Conservation (phyloP, 2,329 filamentous ascomycete species). For the Plectosphaerella sp. region DNA sequence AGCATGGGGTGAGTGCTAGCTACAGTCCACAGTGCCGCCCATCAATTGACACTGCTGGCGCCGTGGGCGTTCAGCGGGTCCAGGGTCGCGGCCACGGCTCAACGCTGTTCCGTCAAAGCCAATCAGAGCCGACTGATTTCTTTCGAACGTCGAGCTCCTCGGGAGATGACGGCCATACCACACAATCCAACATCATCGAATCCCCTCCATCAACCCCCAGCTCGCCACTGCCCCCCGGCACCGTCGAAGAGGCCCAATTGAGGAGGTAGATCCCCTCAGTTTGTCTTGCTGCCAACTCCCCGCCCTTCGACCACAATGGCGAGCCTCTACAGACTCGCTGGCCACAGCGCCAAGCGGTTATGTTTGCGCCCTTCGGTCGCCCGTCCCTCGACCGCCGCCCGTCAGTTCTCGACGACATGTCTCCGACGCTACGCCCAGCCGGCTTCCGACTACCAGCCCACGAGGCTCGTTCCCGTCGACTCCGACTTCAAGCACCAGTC, state of each 20-base stretch:
- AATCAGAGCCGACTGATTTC: constrained; percentile 9
- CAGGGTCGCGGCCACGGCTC: not conserved
- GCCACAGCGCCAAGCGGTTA: constrained; percentile 65
- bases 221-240: constrained; percentile 11
- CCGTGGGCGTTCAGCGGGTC: too few relatives aligned
- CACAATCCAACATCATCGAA: constrained; percentile 10
- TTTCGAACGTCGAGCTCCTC: constrained; percentile 7
- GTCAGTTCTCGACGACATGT: constrained; percentile 63
- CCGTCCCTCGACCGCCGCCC: constrained; percentile 28
- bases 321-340: constrained; percentile 67
- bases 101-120: constrained; percentile 1
- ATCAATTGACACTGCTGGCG: too few relatives aligned
- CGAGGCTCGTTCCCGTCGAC: constrained; percentile 61
- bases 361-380: constrained; percentile 42
- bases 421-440: constrained; percentile 60
- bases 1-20: too few relatives aligned
- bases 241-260: constrained; percentile 14
- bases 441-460: constrained; percentile 43
- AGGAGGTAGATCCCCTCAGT: constrained; percentile 13
- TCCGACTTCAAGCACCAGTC: constrained; percentile 46
- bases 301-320: constrained; percentile 52
- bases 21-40: too few relatives aligned
- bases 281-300: constrained; percentile 22
- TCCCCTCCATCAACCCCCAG: constrained; percentile 11
- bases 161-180: constrained; percentile 12